phyloP scores from a whole-genome alignment of 1,139 yeast species.

The Meyerozyma guilliermondii region DNA sequence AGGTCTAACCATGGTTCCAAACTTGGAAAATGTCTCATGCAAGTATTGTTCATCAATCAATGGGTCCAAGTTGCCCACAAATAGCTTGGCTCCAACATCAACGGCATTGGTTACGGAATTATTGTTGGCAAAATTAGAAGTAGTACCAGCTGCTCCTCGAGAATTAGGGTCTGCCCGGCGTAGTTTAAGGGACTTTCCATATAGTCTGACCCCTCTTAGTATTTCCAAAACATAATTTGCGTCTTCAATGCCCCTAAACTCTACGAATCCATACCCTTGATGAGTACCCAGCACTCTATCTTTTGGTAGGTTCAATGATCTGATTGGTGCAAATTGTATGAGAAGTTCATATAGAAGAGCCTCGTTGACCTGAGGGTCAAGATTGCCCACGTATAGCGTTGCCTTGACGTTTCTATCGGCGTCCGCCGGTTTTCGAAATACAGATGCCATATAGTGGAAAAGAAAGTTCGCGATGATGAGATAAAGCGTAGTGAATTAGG shows the following conservation, averaged over 20 bases:
- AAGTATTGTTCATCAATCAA: constrained; percentile 61
- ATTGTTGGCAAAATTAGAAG: constrained; percentile 7
- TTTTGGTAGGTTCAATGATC: constrained; percentile 67
- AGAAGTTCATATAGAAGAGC: constrained; percentile 71
- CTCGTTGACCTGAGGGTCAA: constrained; percentile 72
- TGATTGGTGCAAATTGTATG: constrained; percentile 80
- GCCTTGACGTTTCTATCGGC: constrained; percentile 56
- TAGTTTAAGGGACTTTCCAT: constrained; percentile 59
- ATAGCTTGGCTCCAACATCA: constrained; percentile 73
- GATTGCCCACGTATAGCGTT: constrained; percentile 77
- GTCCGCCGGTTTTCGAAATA: constrained; percentile 31
- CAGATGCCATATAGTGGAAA: constrained; percentile 18
- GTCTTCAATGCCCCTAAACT: constrained; percentile 56
- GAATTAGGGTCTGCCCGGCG: constrained; percentile 39
- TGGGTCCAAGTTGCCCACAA: constrained; percentile 67
- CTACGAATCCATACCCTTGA: constrained; percentile 89
- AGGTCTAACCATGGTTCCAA: constrained; percentile 56
- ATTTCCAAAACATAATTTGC: constrained; percentile 66
- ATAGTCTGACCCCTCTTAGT: constrained; percentile 59
- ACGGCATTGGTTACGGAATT: constrained; percentile 14
- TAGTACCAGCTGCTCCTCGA: constrained; percentile 5
- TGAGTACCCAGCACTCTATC: constrained; percentile 68
- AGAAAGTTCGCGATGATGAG: constrained; percentile 2
- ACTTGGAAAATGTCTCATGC: constrained; percentile 56
- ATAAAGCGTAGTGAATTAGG: too few relatives aligned